Base-by-base conservation (phyloP, 805 yeast genomes). In the Monosporozyma siamensis region DNA sequence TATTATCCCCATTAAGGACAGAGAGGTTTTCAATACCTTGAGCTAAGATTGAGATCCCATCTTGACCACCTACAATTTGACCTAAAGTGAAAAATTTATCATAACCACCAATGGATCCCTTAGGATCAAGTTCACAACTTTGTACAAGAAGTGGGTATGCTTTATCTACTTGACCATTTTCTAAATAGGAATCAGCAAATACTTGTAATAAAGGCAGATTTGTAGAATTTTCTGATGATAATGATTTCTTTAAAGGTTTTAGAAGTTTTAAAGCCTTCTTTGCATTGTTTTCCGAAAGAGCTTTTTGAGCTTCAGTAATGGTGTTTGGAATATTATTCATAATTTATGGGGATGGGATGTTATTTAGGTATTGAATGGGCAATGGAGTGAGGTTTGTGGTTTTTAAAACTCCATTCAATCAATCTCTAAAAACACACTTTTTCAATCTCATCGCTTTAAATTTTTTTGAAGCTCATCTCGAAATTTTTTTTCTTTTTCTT, bases 21-120 rank as follows among this genome's bases (percentile, higher is more conserved):
- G 61, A 58, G 2, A 51, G 46, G 32, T 64, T 63, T 20, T 69
- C 70, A 34, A 83, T 65, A 6, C 95, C 97, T 39, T 69, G 70
- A 47, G 76, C 72, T 46, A 83, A 70, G 52, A 74, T 68, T 9
- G 67, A 59, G 14, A 85, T 57, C 8, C 97, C 97, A 50, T 78
- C 82, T 14, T 48, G 52, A 25, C 95, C 96, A 34, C 97, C 97
- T 22, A 81, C 69, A 41, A 90, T 78, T 66, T 90, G 98, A 2
- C 97, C 98, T 48, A 90, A 66, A 63, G 89, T 87, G 42, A 92
- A 71, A 58, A 84, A 89, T 65, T 88, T 89, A 56, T 85, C 95
- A 11, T 78, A 79, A 3, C 65, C 64, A 1, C 90, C 92, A 35
- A 63, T 52, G 2, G 56, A 48, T 1, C 86, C 95, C 2, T 68